A percentile compares a stretch with the other conserved stretches of the same genome.
These are phyloP conservation scores for Ostreobium quekettii DNA, from an alignment of 139 green algal genomes.

Conservation along the genomic window DNA sequence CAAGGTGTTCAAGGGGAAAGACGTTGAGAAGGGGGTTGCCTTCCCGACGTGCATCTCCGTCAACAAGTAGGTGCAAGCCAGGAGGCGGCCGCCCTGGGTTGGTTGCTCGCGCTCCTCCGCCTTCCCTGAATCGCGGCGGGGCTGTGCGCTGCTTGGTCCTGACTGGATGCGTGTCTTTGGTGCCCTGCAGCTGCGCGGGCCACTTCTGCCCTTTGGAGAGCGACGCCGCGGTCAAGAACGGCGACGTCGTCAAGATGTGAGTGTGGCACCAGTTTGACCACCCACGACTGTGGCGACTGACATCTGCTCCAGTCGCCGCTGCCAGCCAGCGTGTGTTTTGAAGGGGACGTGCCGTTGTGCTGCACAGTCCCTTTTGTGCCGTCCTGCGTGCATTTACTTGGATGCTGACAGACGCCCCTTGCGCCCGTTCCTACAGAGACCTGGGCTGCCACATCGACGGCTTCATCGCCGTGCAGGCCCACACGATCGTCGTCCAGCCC, in stretches of 20 bases:
- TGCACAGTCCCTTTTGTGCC: too few relatives aligned
- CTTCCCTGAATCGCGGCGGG: too few relatives aligned
- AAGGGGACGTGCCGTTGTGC: too few relatives aligned
- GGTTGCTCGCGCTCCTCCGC: background rate
- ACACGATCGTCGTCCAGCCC: constrained; percentile 66
- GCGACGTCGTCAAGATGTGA: constrained; percentile 92
- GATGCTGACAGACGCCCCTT: too few relatives aligned
- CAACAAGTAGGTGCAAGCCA: constrained; percentile 63
- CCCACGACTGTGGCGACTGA: too few relatives aligned
- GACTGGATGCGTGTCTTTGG: too few relatives aligned
- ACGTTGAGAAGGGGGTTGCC: constrained; percentile 93
- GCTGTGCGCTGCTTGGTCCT: too few relatives aligned
- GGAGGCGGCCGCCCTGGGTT: background rate
- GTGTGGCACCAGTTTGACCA: too few relatives aligned
- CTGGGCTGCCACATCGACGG: constrained; percentile 94
- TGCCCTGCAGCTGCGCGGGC: constrained; percentile 64
- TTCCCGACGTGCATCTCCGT: constrained; percentile 92
- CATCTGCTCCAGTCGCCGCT: too few relatives aligned
- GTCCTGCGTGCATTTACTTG: too few relatives aligned
- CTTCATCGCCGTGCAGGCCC: constrained; percentile 81
- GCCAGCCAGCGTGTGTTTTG: too few relatives aligned
- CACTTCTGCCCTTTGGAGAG: constrained; percentile 80
- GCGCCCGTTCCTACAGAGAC: constrained; percentile 74
- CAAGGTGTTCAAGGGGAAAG: constrained; percentile 91
- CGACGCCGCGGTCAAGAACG: constrained; percentile 63